These are phyloP conservation scores for Daldinia sp. DNA, from an alignment of 2,329 filamentous ascomycete species.

Conservation along the genomic window DNA sequence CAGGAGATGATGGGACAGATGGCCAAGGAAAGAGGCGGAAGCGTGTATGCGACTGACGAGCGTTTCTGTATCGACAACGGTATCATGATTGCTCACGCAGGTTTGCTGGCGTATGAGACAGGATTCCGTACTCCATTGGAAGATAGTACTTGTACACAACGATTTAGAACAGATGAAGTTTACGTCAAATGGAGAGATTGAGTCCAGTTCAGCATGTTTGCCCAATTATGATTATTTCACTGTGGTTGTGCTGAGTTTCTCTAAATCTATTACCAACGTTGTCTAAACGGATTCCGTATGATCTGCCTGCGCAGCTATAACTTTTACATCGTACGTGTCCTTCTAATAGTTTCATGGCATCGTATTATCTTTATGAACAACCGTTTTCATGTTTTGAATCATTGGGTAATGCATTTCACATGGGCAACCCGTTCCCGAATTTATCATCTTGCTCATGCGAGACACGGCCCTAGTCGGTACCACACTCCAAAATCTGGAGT, in stretches of 20 bases:
- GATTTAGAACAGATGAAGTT: constrained; percentile 84
- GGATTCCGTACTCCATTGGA: constrained; percentile 80
- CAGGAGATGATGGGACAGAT: constrained; percentile 99
- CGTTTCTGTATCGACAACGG: constrained; percentile 99
- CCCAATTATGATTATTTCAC: too few relatives aligned
- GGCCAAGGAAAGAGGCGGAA: constrained; percentile 87
- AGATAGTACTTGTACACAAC: constrained; percentile 85
- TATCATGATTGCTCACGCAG: constrained; percentile 99
- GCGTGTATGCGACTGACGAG: constrained; percentile 94
- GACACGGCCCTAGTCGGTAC: constrained; percentile 9
- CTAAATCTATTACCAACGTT: constrained; percentile 20
- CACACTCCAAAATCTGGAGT: background rate
- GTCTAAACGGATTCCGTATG: constrained; percentile 8
- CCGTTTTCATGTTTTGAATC: constrained; percentile 1
- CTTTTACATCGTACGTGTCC: constrained; percentile 19
- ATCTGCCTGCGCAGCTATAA: constrained; percentile 13
- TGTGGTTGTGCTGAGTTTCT: constrained; percentile 18
- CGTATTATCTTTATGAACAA: constrained; percentile 20
- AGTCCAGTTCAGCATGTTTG: constrained; percentile 25
- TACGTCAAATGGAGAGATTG: constrained; percentile 79
- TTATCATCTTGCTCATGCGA: background rate
- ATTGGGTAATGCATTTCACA: constrained; percentile 4
- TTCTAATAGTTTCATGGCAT: constrained; percentile 28
- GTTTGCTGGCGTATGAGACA: constrained; percentile 82
- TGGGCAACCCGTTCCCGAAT: constrained; percentile 1